Conservation (phyloP, 192 early-diverging fungal genomes). For the Backusella luteola region DNA sequence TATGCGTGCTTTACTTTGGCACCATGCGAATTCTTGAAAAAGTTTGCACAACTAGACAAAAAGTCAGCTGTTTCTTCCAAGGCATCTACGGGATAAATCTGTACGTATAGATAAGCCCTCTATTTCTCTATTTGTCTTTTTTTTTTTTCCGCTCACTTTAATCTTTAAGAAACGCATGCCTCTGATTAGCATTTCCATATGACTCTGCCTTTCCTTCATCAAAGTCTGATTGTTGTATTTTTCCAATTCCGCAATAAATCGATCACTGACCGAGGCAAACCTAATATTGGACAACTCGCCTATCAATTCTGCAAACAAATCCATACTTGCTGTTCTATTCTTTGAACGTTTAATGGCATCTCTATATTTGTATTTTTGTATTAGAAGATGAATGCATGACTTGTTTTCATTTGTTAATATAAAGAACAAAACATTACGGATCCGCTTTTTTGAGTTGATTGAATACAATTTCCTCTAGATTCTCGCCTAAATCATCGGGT, state of each 20-base stretch:
- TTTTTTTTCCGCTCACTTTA: conserved; percentile 52
- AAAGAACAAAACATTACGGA: conserved; percentile 56
- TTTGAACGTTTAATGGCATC: conserved; percentile 66
- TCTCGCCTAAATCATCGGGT: conserved; percentile 78
- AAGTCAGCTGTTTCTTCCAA: conserved; percentile 96
- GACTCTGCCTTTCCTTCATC: conserved; percentile 67
- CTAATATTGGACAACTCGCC: conserved; percentile 86
- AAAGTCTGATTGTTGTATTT: conserved; percentile 59
- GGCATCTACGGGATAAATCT: conserved; percentile 91
- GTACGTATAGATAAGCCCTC: not conserved
- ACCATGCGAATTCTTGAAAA: conserved; percentile 81
- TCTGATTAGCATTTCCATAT: conserved; percentile 83
- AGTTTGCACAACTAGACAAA: conserved; percentile 83
- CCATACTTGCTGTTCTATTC: conserved; percentile 85
- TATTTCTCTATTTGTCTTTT: not conserved
- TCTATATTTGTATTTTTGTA: conserved; percentile 26
- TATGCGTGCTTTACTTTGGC: conserved; percentile 88
- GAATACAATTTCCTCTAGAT: conserved; percentile 94
- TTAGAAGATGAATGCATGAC: not conserved
- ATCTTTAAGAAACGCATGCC: conserved; percentile 90
- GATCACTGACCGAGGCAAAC: conserved; percentile 91
- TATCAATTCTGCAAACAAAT: conserved; percentile 90
- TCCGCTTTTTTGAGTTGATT: conserved; percentile 83
- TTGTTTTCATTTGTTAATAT: no score
- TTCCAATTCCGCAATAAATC: conserved; percentile 89